These are phyloP conservation scores for Boletellus sp. DNA, from an alignment of 768 basidiomycete genomes.

Conservation along the genomic window DNA sequence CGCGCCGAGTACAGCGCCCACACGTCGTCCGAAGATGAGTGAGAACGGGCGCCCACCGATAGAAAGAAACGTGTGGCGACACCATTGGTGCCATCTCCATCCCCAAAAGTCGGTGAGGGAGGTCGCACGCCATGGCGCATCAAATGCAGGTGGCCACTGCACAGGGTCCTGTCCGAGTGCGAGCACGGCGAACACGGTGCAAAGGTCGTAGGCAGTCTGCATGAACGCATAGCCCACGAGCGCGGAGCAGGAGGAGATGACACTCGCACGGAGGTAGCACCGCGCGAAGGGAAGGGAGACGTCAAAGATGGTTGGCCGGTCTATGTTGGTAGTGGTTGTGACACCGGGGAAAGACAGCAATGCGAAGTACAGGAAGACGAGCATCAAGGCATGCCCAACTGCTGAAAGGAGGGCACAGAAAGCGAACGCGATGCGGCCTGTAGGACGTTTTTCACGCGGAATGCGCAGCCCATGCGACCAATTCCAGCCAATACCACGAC, in stretches of 20 bases:
- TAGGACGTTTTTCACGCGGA: conserved; percentile 39
- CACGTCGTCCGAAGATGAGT: conserved; percentile 45
- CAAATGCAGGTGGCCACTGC: conserved; percentile 34
- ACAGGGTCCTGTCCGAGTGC: conserved; percentile 28
- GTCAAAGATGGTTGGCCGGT: conserved; percentile 31
- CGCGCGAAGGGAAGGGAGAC: conserved; percentile 24
- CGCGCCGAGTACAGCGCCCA: conserved; percentile 48
- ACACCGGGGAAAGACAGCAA: conserved; percentile 46
- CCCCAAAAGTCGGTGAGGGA: conserved; percentile 39
- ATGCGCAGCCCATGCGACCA: conserved; percentile 41
- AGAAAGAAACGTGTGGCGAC: conserved; percentile 31
- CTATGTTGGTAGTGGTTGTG: conserved; percentile 14
- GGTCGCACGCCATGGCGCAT: conserved; percentile 33
- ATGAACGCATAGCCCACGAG: conserved; percentile 45
- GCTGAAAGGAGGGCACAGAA: conserved; percentile 33
- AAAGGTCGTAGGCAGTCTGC: conserved; percentile 30
- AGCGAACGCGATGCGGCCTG: conserved; percentile 37
- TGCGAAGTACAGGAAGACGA: conserved; percentile 44
- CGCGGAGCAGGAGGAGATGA: conserved; percentile 42
- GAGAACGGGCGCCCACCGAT: conserved; percentile 30
- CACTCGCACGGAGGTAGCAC: conserved; percentile 37
- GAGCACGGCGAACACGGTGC: conserved; percentile 20
- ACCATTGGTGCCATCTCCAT: conserved; percentile 36
- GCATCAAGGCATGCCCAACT: conserved; percentile 34
- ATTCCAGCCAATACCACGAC: conserved; percentile 60